Evolutionary conservation across 352 stramenopile species (phyloP).

Genomic region (Pythium guiyangense): DNA sequence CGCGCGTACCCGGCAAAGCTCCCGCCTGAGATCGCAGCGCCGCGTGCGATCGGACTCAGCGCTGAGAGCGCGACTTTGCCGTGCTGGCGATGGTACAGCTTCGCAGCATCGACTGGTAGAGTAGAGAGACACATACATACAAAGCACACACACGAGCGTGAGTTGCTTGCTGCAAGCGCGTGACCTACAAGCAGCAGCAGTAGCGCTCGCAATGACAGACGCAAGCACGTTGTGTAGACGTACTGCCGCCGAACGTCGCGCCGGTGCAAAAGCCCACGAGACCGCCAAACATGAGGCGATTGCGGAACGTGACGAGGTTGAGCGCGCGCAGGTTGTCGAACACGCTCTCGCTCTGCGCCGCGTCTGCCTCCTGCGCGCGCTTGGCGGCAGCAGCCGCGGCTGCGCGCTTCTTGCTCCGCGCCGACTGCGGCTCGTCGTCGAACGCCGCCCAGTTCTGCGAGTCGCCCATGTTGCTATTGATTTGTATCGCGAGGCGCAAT

Average conservation of each 20-base stretch:
- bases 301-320: conserved; percentile 48
- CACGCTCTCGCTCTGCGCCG: conserved; percentile 6
- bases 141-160: background rate
- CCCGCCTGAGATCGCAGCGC: conserved; percentile 50
- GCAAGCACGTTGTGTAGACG: background rate
- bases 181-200: background rate
- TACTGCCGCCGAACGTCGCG: conserved; percentile 71
- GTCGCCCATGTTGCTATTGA: conserved; percentile 43
- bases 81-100: conserved; percentile 57
- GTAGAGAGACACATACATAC: conserved; percentile 4
- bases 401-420: conserved; percentile 3
- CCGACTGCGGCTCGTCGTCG: conserved; percentile 28
- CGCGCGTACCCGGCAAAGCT: conserved; percentile 60
- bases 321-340: conserved; percentile 21
- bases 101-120: conserved; percentile 50
- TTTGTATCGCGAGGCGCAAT: background rate
- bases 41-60: conserved; percentile 37
- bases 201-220: background rate
- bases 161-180: background rate
- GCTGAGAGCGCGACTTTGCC: conserved; percentile 38
- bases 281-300: conserved; percentile 71
- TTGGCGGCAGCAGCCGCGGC: background rate
- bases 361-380: conserved; percentile 9
- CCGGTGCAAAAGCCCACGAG: conserved; percentile 77
- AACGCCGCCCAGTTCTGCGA: conserved; percentile 84